These are phyloP conservation scores for Knufia fluminis DNA, from an alignment of 2,329 filamentous ascomycete species.

Conservation along the genomic window DNA sequence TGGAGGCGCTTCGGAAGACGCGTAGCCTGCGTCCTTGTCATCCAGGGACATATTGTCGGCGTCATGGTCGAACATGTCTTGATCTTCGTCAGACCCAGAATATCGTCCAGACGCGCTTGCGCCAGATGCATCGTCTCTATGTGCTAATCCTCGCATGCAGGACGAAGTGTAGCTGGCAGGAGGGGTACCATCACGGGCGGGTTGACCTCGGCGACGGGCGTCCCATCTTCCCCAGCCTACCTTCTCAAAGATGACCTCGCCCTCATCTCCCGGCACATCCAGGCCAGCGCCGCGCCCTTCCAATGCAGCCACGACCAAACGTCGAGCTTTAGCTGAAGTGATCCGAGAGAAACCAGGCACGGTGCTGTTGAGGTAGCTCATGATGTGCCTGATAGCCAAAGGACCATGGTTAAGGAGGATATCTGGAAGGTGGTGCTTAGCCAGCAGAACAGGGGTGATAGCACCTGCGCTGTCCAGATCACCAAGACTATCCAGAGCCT, in stretches of 20 bases:
- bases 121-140: conserved; percentile 37
- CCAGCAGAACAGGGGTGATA: conserved; percentile 77
- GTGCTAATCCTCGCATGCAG: conserved; percentile 33
- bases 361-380: conserved; percentile 84
- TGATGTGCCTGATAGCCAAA: conserved; percentile 87
- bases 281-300: conserved; percentile 62
- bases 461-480: conserved; percentile 63
- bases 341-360: conserved; percentile 86
- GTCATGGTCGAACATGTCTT: conserved; percentile 69
- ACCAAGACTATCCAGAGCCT: conserved; percentile 42
- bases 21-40: conserved; percentile 54
- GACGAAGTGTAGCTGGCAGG: conserved; percentile 38
- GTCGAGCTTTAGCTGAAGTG: conserved; percentile 74
- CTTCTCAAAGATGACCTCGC: conserved; percentile 67
- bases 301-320: conserved; percentile 83
- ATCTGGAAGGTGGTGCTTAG: conserved; percentile 80
- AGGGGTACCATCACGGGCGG: conserved; percentile 26
- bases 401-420: conserved; percentile 86
- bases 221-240: conserved; percentile 97
- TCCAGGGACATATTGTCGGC: conserved; percentile 93
- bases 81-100: conserved; percentile 55
- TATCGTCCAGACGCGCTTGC: conserved; percentile 66
- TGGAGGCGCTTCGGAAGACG: conserved; percentile 64
- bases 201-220: conserved; percentile 63
- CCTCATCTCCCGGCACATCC: conserved; percentile 44